Base-by-base conservation (phyloP, 345 rosid species). In the Eucalyptus rudis region DNA sequence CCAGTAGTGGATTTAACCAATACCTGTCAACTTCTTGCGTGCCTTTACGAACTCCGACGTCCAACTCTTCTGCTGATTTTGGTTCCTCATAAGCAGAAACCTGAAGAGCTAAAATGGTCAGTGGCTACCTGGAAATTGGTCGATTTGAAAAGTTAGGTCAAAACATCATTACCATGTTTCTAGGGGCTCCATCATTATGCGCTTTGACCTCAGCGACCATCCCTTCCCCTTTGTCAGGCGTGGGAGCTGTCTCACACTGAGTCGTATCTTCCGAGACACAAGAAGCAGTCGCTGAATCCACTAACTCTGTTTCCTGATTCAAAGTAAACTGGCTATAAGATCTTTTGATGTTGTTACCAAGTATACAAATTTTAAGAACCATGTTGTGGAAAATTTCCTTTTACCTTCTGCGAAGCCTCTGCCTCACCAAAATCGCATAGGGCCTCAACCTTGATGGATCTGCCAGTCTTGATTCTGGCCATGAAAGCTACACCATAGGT, bases 371-470 rank as follows among this genome's bases (percentile, higher is more conserved):
- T 56, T 56, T 43, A 89, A 22, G 76, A 76, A 76, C 84, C 47
- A 87, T 14, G 20, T 87, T 10, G 84, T 68, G 86, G 68, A 50
- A 90, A 49, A 49, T 76, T 88, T 45, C 87, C 36, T 45, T 87
- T 83, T 64, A 96, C 98, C 98, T 97, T 95, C 44, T 91, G 91
- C n/a, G 87, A 66, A 76, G 89, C 92, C 45, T 95, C 97, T 31
- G 93, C 97, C 88, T 96, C 97, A 88, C 94, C 93, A 91, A 97
- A 96, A 94, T 95, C 96, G 90, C 99, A 98, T 84, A 97, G 89
- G 40, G 93, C 91, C 88, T 96, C 98, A 36, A 96, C 93, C 89
- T 94, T 94, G 44, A 94, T 91, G 12, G 97, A 94, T 93, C 99
- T 95, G 27, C 95, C 92, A 47, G 96, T 92, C 93, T 94, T 97